Percentiles rank a stretch among this genome's conserved stretches.
Conservation (phyloP, 2,329 filamentous ascomycete genomes). For the Exophiala xenobiotica region DNA sequence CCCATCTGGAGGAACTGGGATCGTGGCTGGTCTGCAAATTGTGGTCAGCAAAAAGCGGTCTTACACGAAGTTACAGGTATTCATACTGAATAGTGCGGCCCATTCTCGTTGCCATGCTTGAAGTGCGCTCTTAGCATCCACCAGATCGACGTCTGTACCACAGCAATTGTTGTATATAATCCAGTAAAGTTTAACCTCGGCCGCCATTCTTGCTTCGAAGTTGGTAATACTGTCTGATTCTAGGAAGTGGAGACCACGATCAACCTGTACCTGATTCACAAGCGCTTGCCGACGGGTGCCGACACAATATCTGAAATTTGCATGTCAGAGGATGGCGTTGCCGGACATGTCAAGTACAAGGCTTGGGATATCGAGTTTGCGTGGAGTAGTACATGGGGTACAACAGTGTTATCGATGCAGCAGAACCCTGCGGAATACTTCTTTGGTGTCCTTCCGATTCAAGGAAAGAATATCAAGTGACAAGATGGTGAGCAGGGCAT, state of each 20-base stretch:
- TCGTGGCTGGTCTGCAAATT: conserved; percentile 40
- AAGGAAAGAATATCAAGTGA: no score
- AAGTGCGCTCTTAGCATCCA: conserved; percentile 37
- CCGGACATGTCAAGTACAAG: no score
- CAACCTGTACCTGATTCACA: conserved; percentile 40
- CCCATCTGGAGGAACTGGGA: conserved; percentile 50
- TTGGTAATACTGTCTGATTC: conserved; percentile 43
- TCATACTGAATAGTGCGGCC: conserved; percentile 41
- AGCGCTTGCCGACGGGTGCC: conserved; percentile 43
- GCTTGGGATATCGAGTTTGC: no score
- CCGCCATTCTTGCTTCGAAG: conserved; percentile 49
- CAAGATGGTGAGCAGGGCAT: no score
- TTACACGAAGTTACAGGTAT: background rate
- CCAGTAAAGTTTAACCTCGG: conserved; percentile 48
- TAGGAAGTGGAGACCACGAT: conserved; percentile 40
- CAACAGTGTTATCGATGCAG: no score
- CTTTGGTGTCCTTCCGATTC: no score
- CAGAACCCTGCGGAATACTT: no score
- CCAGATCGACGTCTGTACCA: conserved; percentile 37
- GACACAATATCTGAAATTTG: conserved; percentile 43
- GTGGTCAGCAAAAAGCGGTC: background rate
- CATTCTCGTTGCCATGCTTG: conserved; percentile 43
- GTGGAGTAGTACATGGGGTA: no score
- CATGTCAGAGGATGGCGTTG: no score
- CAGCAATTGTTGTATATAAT: conserved; percentile 44